Evolutionary conservation across 2,329 filamentous ascomycete genomes (phyloP).

Genomic region (Lasiodiplodia citricola): DNA sequence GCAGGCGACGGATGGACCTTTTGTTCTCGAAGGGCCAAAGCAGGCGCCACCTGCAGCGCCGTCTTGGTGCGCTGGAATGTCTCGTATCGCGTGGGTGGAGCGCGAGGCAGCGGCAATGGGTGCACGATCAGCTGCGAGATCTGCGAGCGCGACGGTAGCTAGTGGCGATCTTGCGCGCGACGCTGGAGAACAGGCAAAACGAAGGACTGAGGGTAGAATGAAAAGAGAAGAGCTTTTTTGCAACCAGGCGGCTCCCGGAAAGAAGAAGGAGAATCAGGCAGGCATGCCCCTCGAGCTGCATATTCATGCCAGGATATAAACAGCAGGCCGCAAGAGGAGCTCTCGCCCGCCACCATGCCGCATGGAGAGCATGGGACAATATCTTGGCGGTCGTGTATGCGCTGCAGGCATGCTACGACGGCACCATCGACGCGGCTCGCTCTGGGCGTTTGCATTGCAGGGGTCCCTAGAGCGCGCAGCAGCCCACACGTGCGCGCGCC

Average conservation of each 20-base stretch:
- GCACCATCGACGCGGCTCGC: constrained; percentile 20
- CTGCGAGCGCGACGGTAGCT: constrained; percentile 1
- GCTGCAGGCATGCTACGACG: constrained; percentile 18
- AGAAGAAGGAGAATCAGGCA: not conserved
- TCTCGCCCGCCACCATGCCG: constrained; percentile 3
- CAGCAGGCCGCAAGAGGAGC: not conserved
- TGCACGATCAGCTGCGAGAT: constrained; percentile 14
- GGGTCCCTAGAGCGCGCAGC: constrained; percentile 1
- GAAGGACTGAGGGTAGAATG: not conserved
- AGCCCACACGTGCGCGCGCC: too few species aligned
- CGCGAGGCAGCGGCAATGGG: constrained; percentile 3
- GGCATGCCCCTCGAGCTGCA: not conserved
- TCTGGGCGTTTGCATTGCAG: constrained; percentile 15
- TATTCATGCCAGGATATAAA: constrained; percentile 11
- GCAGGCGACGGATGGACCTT: not conserved
- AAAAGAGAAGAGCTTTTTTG: not conserved
- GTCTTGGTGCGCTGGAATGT: constrained; percentile 6
- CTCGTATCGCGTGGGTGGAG: constrained; percentile 21
- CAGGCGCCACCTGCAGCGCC: constrained; percentile 17
- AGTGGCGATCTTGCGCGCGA: constrained; percentile 1
- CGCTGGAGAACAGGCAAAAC: not conserved
- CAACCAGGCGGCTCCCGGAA: not conserved
- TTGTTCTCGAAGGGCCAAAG: constrained; percentile 18
- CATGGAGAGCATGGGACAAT: not conserved
- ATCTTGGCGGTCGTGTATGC: constrained; percentile 23